Evolutionary conservation across 306 rosid genomes (phyloP), one percentile per base, ranked within the genome.

Genomic region (Carpinus fangiana): DNA sequence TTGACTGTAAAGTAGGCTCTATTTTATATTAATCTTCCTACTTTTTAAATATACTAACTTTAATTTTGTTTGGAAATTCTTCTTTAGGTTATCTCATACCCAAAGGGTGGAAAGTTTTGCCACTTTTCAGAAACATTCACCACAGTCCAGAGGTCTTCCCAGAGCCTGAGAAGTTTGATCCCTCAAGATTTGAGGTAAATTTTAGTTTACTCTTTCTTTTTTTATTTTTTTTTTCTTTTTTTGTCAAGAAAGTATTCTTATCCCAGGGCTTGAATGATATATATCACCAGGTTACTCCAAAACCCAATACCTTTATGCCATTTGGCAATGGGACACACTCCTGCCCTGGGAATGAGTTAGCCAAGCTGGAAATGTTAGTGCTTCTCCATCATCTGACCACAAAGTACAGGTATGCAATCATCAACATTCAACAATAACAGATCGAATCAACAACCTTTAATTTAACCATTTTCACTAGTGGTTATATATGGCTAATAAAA

Each of bases 61-160:
- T 31, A 31, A 2, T 38, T 84, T 38, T 73, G 11, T 86, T 34
- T 78, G 51, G 38, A 38, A 73, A 20, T 77, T 12, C 72, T 76
- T 2, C 59, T 70, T 34, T 79, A 93, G 98, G 97, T 10, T 89
- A 90, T 81, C 93, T 95, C 20, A 93, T 95, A 57, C 99, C 99
- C 41, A 95, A 93, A 79, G 99, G 99, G 70, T 95, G 99, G 99
- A 95, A 95, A 85, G 98, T 95, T 12, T 79, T 95, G 12, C 99
- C 99, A 50, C 90, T 95, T 0, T 93, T 95, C 89, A 91, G 99
- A 79, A 93, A 95, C 80, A 95, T 95, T 74, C 99, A 95, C 81
- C 98, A 93, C 81, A 91, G 90, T 76, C 88, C 98, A 52, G 92
- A 93, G 1, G 81, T 78, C 83, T 95, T 95, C 67, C 88, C 91